Evolutionary conservation across 2,329 filamentous ascomycete species (phyloP).

Genomic region (Xylaria sp.): DNA sequence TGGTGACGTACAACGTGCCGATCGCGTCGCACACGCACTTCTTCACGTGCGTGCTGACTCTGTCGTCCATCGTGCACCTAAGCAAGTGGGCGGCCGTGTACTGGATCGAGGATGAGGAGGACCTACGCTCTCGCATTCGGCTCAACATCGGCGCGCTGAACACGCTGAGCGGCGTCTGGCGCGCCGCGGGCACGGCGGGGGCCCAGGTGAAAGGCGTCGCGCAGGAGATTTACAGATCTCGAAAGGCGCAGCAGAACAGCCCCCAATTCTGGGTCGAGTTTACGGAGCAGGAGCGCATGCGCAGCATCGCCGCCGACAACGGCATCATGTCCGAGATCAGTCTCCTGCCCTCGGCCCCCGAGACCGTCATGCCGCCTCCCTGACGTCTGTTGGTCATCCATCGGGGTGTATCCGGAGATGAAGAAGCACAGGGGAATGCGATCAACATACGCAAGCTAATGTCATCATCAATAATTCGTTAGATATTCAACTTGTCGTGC

Average conservation of each 20-base stretch:
- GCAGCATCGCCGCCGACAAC: slow-evolving; percentile 65
- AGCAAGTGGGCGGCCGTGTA: slow-evolving; percentile 77
- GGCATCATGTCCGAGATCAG: slow-evolving; percentile 69
- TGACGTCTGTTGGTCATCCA: not conserved
- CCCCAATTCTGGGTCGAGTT: slow-evolving; percentile 65
- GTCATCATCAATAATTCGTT: not conserved
- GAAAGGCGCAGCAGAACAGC: slow-evolving; percentile 65
- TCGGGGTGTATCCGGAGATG: not conserved
- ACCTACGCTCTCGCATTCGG: slow-evolving; percentile 77
- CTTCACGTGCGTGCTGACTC: slow-evolving; percentile 81
- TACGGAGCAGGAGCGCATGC: slow-evolving; percentile 65
- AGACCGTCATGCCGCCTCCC: slow-evolving; percentile 31
- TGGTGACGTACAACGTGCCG: slow-evolving; percentile 78
- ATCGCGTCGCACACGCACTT: slow-evolving; percentile 82
- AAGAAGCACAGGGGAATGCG: not conserved
- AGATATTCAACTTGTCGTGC: not conserved
- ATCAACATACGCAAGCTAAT: not conserved
- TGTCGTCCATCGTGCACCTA: slow-evolving; percentile 83
- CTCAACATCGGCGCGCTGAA: slow-evolving; percentile 82
- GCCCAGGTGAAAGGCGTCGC: slow-evolving; percentile 81
- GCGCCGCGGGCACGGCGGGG: slow-evolving; percentile 74
- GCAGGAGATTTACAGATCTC: slow-evolving; percentile 74
- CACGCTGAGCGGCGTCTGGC: slow-evolving; percentile 75
- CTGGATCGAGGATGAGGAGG: slow-evolving; percentile 70
- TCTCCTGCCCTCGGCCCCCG: slow-evolving; percentile 44